Base-by-base conservation (phyloP, 163 green algal species). In the Volvox carteri region DNA sequence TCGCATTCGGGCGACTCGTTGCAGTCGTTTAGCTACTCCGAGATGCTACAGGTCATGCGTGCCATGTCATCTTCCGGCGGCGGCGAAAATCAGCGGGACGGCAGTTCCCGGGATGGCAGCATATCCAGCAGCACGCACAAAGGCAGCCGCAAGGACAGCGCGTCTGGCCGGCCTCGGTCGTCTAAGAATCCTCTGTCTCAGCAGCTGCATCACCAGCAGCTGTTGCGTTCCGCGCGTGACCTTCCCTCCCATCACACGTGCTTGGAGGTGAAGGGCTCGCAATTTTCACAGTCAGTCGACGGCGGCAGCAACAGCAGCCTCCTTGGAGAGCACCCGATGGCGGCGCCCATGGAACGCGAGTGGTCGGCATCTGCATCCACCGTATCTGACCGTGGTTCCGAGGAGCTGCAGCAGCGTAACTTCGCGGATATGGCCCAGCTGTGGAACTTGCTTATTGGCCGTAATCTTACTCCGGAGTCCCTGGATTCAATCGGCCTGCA, bases 371-470 rank as follows among this genome's bases (percentile, higher is more conserved):
- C 81, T 12, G 60, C 56, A 2, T 65, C 62, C 12, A 67, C 28
- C 28, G 25, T 65, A 7, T 80, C 73, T 16, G n/a, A 4, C 4
- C 19, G 58, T n/a, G 12, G 68, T 16, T 28, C 16, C 6, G 50
- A 44, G 0, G 35, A 58, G 83, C 42, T 74, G 46, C 83, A 88
- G 46, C 67, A 88, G 68, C 83, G 48, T 0, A 67, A 88, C 48
- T 88, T 83, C 35, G 68, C 68, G 16, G 83, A 88, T 19, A 62
- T 88, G 68, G 83, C 81, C 23, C 83, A 50, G 6, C 68, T 88
- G 50, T 88, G 83, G 83, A 88, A 44, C n/a, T n/a, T 83, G 83
- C 83, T 88, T 37, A 88, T 67, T 0, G 83, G 83, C 35, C 83
- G 83, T 21, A 67, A 60, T 11, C 30, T 52, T 1, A 12, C 75